Conservation (phyloP, 306 rosid genomes). For the Lathyrus aphaca region DNA sequence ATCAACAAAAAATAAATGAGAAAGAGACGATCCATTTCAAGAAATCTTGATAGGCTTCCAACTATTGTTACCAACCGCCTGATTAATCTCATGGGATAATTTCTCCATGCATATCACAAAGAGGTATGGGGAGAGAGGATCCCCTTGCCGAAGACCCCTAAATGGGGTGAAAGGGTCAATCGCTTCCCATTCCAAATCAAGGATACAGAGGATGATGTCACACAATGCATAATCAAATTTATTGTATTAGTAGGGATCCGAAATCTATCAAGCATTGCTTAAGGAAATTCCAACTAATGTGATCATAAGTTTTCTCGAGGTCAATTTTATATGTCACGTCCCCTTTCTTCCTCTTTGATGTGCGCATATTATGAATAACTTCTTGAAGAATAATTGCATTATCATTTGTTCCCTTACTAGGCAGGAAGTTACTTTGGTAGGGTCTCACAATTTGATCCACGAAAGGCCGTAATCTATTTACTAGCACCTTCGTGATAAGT, state of each 20-base stretch:
- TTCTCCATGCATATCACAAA: too few relatives aligned
- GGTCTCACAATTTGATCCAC: neutral
- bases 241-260: neutral
- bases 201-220: neutral
- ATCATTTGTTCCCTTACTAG: neutral
- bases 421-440: neutral
- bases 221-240: neutral
- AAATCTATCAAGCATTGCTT: too few relatives aligned
- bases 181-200: neutral
- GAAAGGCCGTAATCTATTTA: neutral
- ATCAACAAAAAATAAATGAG: too few relatives aligned
- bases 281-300: neutral
- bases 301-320: neutral
- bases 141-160: too few relatives aligned
- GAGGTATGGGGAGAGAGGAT: too few relatives aligned
- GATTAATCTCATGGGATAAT: too few relatives aligned
- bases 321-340: neutral
- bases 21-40: too few relatives aligned
- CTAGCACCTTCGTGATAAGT: neutral
- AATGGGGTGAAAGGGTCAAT: too few relatives aligned
- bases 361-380: neutral
- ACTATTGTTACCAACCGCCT: too few relatives aligned
- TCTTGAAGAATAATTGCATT: neutral
- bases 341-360: neutral
- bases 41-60: too few relatives aligned